Evolutionary conservation across 306 rosid species (phyloP), one percentile per base, ranked within the genome.

Genomic region (Pyrus bretschneideri): DNA sequence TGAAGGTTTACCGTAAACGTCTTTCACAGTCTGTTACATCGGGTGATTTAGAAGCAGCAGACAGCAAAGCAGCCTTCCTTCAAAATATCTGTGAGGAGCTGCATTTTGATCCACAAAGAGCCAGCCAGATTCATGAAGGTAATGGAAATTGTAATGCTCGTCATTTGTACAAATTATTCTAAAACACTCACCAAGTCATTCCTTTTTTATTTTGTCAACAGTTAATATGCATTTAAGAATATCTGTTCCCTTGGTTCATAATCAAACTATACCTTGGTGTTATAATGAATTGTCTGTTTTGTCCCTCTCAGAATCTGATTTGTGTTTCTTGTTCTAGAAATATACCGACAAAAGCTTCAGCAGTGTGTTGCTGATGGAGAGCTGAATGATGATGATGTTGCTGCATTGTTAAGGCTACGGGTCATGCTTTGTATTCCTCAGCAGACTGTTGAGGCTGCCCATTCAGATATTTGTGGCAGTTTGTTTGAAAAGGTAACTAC

Each of bases 261-360:
- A 19, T 15, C 67, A 64, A 42, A 73, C 31, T 45, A 15, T 74
- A 13, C 27, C 60, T 61, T 59, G 4, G 15, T 69, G n/a, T 31
- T 40, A 31, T 49, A 49, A 46, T 60, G 25, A 30, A 73, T 17
- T 10, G 27, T 55, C 25, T n/a, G 70, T 11, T 79, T 79, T 78
- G 38, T 38, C 64, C 63, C 38, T n/a, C 54, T 81, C 62, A 44
- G 49, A 68, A 59, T 70, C 87, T 90, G 73, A 89, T 69, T 38
- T 71, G 51, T 55, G 62, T 73, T 14, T 78, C 57, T 66, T 72
- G 46, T 52, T 71, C 38, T 59, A 95, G 99, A 95, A 86, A 95
- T 95, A 60, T 95, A 95, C 80, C 97, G 99, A 68, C 92, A 89
- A 81, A 95, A 92, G 91, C 98, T 95, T 86, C 98, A 92, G 89